Evolutionary conservation across 1,284 basidiomycete genomes (phyloP).

Genomic region (Exsudoporus floridanus): DNA sequence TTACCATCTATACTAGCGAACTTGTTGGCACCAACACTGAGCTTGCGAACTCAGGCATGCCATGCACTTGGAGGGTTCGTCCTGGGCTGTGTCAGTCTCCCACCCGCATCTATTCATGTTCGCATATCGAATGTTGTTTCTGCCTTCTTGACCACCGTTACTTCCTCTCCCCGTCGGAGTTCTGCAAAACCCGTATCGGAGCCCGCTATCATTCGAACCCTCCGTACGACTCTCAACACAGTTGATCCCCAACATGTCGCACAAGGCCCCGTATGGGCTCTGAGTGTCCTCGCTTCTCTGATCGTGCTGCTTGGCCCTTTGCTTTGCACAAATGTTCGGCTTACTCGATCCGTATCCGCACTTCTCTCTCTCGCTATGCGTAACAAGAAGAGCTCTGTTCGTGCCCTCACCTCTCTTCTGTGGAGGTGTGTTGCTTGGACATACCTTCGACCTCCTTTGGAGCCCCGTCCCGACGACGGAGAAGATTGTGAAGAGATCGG

Average conservation of each 20-base stretch:
- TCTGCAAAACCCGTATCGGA: slow-evolving; percentile 38
- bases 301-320: slow-evolving; percentile 60
- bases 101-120: slow-evolving; percentile 47
- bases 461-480: slow-evolving; percentile 34
- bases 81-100: slow-evolving; percentile 48
- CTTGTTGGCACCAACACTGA: slow-evolving; percentile 59
- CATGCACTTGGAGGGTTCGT: slow-evolving; percentile 71
- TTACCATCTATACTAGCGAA: slow-evolving; percentile 61
- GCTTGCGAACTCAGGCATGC: slow-evolving; percentile 65
- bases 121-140: slow-evolving; percentile 51
- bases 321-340: slow-evolving; percentile 45
- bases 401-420: slow-evolving; percentile 54
- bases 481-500: slow-evolving; percentile 39
- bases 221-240: slow-evolving; percentile 57
- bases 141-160: slow-evolving; percentile 44
- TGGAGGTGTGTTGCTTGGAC: slow-evolving; percentile 68
- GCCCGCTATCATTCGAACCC: slow-evolving; percentile 56
- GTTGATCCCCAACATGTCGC: slow-evolving; percentile 56
- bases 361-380: slow-evolving; percentile 55
- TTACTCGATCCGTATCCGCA: slow-evolving; percentile 49
- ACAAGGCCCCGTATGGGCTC: slow-evolving; percentile 72
- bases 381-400: slow-evolving; percentile 59
- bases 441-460: slow-evolving; percentile 54
- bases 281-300: slow-evolving; percentile 61
- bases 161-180: slow-evolving; percentile 35